These are phyloP conservation scores for Aegle marmelos DNA, from an alignment of 345 rosid species.

Conservation along the genomic window DNA sequence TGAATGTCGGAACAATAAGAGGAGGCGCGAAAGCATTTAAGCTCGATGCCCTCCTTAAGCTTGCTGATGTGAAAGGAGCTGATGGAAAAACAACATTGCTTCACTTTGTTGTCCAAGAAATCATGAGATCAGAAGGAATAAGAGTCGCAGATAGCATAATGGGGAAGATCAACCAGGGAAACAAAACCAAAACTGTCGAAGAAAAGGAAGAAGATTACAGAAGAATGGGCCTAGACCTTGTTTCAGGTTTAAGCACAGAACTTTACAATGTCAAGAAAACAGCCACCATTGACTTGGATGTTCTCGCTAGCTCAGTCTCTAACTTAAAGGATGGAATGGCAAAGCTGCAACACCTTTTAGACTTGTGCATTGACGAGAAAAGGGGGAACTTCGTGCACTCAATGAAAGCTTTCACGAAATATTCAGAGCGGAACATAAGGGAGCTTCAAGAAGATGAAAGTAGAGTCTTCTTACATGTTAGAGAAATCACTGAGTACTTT, in stretches of 20 bases:
- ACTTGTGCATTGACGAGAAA: constrained; percentile 41
- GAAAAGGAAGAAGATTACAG: constrained; percentile 86
- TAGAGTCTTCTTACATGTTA: constrained; percentile 59
- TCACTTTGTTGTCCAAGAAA: constrained; percentile 94
- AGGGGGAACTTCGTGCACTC: constrained; percentile 47
- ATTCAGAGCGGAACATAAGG: constrained; percentile 61
- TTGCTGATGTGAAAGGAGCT: constrained; percentile 89
- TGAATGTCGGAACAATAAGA: constrained; percentile 94
- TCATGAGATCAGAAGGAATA: constrained; percentile 82
- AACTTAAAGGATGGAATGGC: constrained; percentile 66
- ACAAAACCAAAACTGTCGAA: constrained; percentile 51
- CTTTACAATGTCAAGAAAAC: constrained; percentile 91
- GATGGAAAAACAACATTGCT: constrained; percentile 87
- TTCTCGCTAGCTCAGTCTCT: constrained; percentile 76
- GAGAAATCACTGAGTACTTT: constrained; percentile 85
- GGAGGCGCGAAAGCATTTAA: constrained; percentile 97
- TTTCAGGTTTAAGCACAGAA: constrained; percentile 74
- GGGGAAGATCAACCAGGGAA: constrained; percentile 75
- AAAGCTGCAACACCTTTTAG: constrained; percentile 48
- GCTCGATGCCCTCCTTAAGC: constrained; percentile 88
- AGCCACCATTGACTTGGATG: constrained; percentile 82
- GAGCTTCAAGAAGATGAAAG: constrained; percentile 71
- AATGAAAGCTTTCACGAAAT: constrained; percentile 54
- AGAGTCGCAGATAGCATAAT: constrained; percentile 84
- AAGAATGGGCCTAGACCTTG: constrained; percentile 92